A percentile compares a stretch with the other conserved stretches of the same genome.
Conservation (phyloP, 1,284 basidiomycete genomes). For the Microbotryum lychnidis-dioicae region DNA sequence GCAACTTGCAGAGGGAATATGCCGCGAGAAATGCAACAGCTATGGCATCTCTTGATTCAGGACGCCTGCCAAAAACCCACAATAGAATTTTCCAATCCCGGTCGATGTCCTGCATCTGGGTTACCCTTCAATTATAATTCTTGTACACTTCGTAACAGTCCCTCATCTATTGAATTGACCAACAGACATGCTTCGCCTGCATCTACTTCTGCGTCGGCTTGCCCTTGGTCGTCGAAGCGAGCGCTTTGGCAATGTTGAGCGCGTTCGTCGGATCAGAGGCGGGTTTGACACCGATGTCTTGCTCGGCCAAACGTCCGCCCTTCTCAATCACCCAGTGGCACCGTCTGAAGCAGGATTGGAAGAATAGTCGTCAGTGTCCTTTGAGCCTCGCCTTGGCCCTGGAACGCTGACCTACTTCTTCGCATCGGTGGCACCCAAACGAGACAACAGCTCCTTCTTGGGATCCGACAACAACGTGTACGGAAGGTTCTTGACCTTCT, state of each 20-base stretch:
- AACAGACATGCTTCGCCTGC: too few species aligned
- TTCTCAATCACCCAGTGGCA: conserved; percentile 86
- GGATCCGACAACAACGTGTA: conserved; percentile 84
- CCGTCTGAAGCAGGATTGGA: conserved; percentile 40
- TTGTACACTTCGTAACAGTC: too few species aligned
- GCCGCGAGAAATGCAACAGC: too few species aligned
- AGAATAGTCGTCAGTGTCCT: background rate
- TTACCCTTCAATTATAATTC: too few species aligned
- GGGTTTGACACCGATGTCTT: conserved; percentile 72
- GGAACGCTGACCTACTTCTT: conserved; percentile 44
- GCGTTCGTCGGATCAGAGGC: conserved; percentile 46
- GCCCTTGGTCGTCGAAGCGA: too few species aligned
- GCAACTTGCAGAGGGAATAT: too few species aligned
- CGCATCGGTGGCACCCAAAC: conserved; percentile 64
- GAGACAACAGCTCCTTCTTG: conserved; percentile 64
- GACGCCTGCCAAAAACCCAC: too few species aligned
- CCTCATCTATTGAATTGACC: too few species aligned
- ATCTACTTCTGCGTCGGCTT: too few species aligned
- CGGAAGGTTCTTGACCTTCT: conserved; percentile 60
- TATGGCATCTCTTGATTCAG: too few species aligned
- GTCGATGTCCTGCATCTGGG: too few species aligned
- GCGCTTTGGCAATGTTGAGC: conserved; percentile 11
- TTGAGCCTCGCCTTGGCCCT: background rate
- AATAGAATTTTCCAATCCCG: too few species aligned
- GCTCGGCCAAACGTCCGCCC: conserved; percentile 74